Percentiles rank a stretch among this genome's conserved stretches.
phyloP scores from a whole-genome alignment of 78 protist species.

The Dictyostelium purpureum region DNA sequence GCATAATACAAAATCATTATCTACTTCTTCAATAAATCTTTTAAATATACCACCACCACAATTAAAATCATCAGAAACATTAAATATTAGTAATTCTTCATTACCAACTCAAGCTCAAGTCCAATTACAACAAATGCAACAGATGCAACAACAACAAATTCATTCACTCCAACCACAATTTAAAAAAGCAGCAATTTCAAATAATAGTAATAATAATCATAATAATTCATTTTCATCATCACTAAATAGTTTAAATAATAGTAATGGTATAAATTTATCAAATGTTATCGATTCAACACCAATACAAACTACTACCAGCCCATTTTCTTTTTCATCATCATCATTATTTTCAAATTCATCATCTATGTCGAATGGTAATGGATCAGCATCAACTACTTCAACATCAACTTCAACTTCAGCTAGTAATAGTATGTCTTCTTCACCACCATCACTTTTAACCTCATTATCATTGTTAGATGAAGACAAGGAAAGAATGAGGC shows the following conservation, averaged over 20 bases:
- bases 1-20: conserved; percentile 9
- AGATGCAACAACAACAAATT: neutral
- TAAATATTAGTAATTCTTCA: neutral
- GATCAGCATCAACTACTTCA: neutral
- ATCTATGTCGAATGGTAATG: neutral
- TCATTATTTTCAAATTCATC: conserved; percentile 16
- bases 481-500: conserved; percentile 41
- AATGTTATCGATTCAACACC: neutral
- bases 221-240: neutral
- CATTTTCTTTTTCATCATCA: conserved; percentile 38
- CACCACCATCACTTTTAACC: conserved; percentile 9
- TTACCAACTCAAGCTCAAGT: conserved; percentile 17
- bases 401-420: neutral
- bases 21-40: neutral
- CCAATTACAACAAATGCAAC: conserved; percentile 3
- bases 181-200: neutral
- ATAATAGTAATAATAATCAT: no score
- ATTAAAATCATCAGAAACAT: neutral
- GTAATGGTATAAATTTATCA: neutral
- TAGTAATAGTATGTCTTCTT: conserved; percentile 10
- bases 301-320: neutral
- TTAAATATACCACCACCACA: neutral
- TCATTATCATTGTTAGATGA: conserved; percentile 54
- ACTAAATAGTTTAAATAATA: neutral
- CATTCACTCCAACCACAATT: neutral